Evolutionary conservation across 768 basidiomycete species (phyloP).

Genomic region (Tephrocybe rancida): DNA sequence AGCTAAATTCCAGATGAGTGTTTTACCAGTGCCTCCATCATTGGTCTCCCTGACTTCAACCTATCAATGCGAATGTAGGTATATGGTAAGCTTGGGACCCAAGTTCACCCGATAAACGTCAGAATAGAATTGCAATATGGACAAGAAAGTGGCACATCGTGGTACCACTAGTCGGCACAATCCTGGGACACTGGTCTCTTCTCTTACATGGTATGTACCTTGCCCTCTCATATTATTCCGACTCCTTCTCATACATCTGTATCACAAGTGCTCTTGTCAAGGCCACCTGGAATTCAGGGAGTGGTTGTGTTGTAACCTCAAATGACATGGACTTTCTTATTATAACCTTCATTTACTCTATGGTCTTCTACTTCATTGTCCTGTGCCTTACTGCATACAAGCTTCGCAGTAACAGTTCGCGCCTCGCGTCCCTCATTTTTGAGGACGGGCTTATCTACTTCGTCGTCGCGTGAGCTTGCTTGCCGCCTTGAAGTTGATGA

Average conservation of each 20-base stretch:
- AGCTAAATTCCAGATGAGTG: constrained; percentile 28
- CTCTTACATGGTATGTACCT: constrained; percentile 57
- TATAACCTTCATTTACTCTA: constrained; percentile 71
- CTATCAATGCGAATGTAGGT: constrained; percentile 67
- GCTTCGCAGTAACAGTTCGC: constrained; percentile 54
- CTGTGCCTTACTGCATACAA: constrained; percentile 64
- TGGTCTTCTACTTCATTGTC: constrained; percentile 71
- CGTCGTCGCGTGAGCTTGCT: constrained; percentile 58
- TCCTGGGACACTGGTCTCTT: constrained; percentile 73
- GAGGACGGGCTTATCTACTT: constrained; percentile 74
- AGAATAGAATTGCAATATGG: constrained; percentile 69
- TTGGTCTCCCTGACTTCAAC: constrained; percentile 73
- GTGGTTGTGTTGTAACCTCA: constrained; percentile 58
- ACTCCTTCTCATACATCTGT: neutral
- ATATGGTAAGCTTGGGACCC: neutral
- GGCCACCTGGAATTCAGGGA: constrained; percentile 51
- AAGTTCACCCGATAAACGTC: neutral
- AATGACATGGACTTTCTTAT: constrained; percentile 65
- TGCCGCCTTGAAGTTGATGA: constrained; percentile 11
- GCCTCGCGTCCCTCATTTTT: constrained; percentile 67
- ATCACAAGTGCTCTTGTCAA: constrained; percentile 57
- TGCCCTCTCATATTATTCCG: neutral
- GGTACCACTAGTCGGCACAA: constrained; percentile 51
- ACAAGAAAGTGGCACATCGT: constrained; percentile 57
- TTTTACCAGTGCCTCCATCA: constrained; percentile 67